These are phyloP conservation scores for Dendrobium officinale DNA, from an alignment of 106 monocot species.

Conservation along the genomic window DNA sequence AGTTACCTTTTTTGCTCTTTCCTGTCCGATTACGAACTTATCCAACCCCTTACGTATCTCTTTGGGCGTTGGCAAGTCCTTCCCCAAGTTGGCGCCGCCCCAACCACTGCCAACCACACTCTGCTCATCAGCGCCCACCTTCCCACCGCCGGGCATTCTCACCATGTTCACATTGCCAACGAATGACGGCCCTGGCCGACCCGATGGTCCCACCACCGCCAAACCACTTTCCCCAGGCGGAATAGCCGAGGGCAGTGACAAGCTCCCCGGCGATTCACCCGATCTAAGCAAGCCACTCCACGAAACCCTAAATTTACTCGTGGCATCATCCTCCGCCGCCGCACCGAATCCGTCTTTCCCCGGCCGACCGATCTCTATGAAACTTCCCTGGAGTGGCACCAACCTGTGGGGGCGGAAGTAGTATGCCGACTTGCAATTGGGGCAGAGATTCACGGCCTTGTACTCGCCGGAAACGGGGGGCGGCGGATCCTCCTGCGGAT, in stretches of 20 bases:
- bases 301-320: constrained; percentile 18
- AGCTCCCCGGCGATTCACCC: constrained; percentile 35
- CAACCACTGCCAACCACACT: constrained; percentile 17
- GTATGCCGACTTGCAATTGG: constrained; percentile 50
- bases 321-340: constrained; percentile 8
- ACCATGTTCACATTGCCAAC: constrained; percentile 13
- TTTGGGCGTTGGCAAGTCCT: constrained; percentile 51
- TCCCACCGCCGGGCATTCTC: background rate
- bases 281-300: constrained; percentile 45
- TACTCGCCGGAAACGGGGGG: constrained; percentile 14
- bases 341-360: constrained; percentile 6
- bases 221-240: constrained; percentile 18
- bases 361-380: constrained; percentile 60
- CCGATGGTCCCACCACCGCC: background rate
- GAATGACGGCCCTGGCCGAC: background rate
- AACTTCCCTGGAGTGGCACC: constrained; percentile 56
- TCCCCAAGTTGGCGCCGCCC: constrained; percentile 38
- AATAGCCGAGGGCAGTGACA: background rate
- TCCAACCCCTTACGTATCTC: constrained; percentile 44
- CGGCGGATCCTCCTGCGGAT: constrained; percentile 1
- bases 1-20: constrained; percentile 58
- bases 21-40: constrained; percentile 63
- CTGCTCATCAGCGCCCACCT: constrained; percentile 7
- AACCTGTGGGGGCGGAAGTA: constrained; percentile 55
- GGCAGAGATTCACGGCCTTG: constrained; percentile 56